Base-by-base conservation (phyloP, 2,329 filamentous ascomycete species). In the Aspergillus neoniger region DNA sequence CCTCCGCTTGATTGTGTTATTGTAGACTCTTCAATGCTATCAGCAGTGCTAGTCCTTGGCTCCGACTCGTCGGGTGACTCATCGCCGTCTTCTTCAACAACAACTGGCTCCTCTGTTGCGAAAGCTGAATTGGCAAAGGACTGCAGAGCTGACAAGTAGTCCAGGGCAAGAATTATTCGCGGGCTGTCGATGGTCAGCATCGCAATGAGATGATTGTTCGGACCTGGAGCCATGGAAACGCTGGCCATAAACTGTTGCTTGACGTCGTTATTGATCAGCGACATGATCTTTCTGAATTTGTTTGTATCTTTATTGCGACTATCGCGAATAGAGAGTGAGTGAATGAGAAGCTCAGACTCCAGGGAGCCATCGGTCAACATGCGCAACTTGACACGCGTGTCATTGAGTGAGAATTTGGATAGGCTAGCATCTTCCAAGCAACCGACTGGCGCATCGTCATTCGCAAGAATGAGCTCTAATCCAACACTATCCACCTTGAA, bases 211-310 rank as follows among this genome's bases (percentile, higher is more conserved):
- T 88, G 91, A 61, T 88, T 87, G 43, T 96, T 90, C 36, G 87
- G 81, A 3, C 92, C 92, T 15, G 92, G 91, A 0, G 93, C 92
- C 77, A 99, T 96, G 0, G 93, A 96, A 4, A 99, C 81, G 73
- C 91, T 97, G 17, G 95, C 95, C 95, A 99, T 99, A 71, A 99
- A 93, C 69, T 99, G 96, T 74, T 98, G 93, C 49, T 87, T 86
- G 57, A 95, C 92, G 58, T 93, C 90, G 68, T 92, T 94, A 76
- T 97, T 98, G 71, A 93, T 92, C 58, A 96, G 88, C 1, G 93
- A 93, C 95, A 99, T 98, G 78, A 99, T 97, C 75, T 94, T 96
- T 54, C 92, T 88, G 83, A 96, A 99, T 73, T 96, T 97, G 80
- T 97, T 99, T 5, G 89, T 91, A 69, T 96, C 93, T 57, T 87